phyloP scores from a whole-genome alignment of 768 basidiomycete genomes.

The Russula brevipes region DNA sequence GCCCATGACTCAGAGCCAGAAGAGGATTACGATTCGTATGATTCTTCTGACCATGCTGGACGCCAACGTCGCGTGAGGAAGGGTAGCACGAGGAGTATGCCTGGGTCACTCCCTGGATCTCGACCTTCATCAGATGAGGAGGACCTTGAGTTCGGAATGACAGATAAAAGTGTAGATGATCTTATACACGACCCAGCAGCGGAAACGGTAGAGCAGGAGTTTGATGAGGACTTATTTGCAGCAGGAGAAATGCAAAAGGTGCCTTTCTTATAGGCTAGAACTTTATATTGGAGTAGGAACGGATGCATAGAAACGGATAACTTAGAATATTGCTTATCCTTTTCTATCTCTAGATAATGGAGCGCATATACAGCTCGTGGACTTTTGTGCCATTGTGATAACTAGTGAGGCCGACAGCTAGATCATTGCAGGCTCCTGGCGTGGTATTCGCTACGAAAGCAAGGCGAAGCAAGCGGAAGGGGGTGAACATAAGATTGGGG shows the following conservation, averaged over 20 bases:
- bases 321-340: no score
- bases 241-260: constrained; percentile 81
- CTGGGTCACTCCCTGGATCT: constrained; percentile 58
- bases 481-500: no score
- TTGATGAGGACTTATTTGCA: constrained; percentile 75
- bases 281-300: no score
- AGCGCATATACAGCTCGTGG: no score
- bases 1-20: constrained; percentile 47
- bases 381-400: no score
- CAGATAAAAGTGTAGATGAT: constrained; percentile 30
- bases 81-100: constrained; percentile 79
- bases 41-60: constrained; percentile 37
- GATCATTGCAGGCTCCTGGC: no score
- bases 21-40: constrained; percentile 40
- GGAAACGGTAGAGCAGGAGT: constrained; percentile 64
- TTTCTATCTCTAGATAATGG: no score
- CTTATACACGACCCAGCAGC: constrained; percentile 46
- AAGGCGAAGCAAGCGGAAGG: no score
- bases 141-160: constrained; percentile 37
- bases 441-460: no score
- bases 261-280: constrained; percentile 47
- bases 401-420: no score
- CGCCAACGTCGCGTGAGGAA: constrained; percentile 42
- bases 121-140: constrained; percentile 39
- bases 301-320: no score